A percentile compares a stretch with the other conserved stretches of the same genome.
Conservation (phyloP, 345 rosid species). For the Punica granatum region DNA sequence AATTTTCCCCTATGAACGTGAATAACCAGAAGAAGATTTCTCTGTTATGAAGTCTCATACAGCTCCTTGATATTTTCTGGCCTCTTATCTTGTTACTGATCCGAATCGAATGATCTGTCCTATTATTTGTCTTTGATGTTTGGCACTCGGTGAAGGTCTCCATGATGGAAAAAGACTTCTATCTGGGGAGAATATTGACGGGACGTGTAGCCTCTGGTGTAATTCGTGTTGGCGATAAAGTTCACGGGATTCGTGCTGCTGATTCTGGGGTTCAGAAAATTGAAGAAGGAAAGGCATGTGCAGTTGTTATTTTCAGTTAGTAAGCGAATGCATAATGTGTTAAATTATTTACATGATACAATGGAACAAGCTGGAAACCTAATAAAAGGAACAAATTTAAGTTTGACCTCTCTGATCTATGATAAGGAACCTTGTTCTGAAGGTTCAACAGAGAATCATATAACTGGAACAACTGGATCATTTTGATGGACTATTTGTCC, state of each 20-base stretch:
- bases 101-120: not conserved
- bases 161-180: slow-evolving; percentile 92
- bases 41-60: not conserved
- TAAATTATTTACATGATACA: not conserved
- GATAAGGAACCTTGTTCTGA: not conserved
- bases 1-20: too few relatives aligned
- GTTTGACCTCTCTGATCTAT: not conserved
- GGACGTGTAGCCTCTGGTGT: slow-evolving; percentile 80
- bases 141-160: slow-evolving; percentile 54
- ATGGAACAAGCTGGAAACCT: not conserved
- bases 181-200: slow-evolving; percentile 90
- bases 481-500: not conserved
- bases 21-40: not conserved
- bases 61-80: not conserved
- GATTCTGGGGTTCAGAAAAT: slow-evolving; percentile 68
- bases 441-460: not conserved
- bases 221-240: slow-evolving; percentile 67
- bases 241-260: slow-evolving; percentile 63
- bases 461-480: not conserved
- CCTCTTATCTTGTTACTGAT: not conserved
- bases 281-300: slow-evolving; percentile 92
- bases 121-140: slow-evolving; percentile 3
- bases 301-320: not conserved
- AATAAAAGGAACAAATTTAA: not conserved
- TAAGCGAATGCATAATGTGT: not conserved